Percentiles rank a stretch among this genome's conserved stretches.
Evolutionary conservation across 2,329 filamentous ascomycete genomes (phyloP).

Genomic region (Chaetomium olivaceum): DNA sequence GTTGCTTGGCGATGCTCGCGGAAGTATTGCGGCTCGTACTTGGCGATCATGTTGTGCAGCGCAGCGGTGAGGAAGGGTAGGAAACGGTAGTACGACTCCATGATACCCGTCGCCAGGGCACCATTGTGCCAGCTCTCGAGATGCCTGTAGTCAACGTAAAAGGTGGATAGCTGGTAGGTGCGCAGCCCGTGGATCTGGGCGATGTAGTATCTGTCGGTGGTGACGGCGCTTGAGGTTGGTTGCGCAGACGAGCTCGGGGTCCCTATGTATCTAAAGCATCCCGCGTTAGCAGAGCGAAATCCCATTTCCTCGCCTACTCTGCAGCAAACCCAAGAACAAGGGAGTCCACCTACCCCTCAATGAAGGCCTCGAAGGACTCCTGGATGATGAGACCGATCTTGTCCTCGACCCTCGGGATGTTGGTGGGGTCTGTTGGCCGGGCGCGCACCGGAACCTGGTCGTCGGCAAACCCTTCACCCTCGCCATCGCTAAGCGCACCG

Average conservation of each 20-base stretch:
- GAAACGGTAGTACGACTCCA: conserved; percentile 92
- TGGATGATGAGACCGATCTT: conserved; percentile 73
- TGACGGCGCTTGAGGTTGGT: conserved; percentile 68
- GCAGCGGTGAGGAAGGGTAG: conserved; percentile 86
- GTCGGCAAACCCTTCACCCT: conserved; percentile 63
- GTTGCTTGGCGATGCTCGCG: conserved; percentile 85
- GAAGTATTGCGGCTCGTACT: conserved; percentile 93
- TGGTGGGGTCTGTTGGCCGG: conserved; percentile 49
- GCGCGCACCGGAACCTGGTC: conserved; percentile 60
- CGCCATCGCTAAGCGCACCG: conserved; percentile 62
- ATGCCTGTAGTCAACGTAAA: conserved; percentile 87
- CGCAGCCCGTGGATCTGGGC: conserved; percentile 79
- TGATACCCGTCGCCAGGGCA: conserved; percentile 80
- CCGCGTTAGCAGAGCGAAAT: conserved; percentile 16
- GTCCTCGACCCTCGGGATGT: conserved; percentile 73
- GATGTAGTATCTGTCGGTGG: conserved; percentile 81
- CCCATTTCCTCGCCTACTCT: not conserved
- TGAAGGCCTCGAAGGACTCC: conserved; percentile 75
- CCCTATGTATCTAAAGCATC: conserved; percentile 60
- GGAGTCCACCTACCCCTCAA: conserved; percentile 61
- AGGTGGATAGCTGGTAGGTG: conserved; percentile 73
- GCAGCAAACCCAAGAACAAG: conserved; percentile 31
- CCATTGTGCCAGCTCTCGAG: conserved; percentile 75
- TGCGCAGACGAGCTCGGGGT: conserved; percentile 63
- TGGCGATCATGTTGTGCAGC: conserved; percentile 89